phyloP scores from a whole-genome alignment of 176 grass and related monocot genomes.

The Hsuehochloa calcarea region DNA sequence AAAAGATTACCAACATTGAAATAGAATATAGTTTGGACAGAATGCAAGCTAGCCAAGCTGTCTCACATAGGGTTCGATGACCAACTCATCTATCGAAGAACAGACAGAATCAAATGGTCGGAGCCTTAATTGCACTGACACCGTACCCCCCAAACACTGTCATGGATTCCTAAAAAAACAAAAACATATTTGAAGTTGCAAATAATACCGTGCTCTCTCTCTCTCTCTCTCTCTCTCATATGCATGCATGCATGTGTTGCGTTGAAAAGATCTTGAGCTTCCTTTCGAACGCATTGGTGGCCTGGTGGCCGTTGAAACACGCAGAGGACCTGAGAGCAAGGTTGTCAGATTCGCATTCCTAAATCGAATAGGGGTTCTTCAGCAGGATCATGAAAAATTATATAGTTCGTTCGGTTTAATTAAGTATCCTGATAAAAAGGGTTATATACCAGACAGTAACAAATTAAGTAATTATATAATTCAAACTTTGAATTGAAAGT shows the following conservation, averaged over 20 bases:
- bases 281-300: neutral
- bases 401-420: too few relatives aligned
- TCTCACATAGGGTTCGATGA: slow-evolving; percentile 62
- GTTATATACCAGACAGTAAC: too few relatives aligned
- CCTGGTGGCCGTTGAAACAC: too few relatives aligned
- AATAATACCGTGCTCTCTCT: too few relatives aligned
- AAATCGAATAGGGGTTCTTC: too few relatives aligned
- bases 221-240: neutral
- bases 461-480: too few relatives aligned
- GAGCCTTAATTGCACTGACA: slow-evolving; percentile 75
- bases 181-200: neutral
- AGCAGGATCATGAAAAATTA: too few relatives aligned
- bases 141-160: slow-evolving; percentile 35
- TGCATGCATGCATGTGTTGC: slow-evolving; percentile 19
- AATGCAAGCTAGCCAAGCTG: slow-evolving; percentile 60
- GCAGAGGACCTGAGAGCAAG: too few relatives aligned
- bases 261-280: slow-evolving; percentile 23
- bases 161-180: slow-evolving; percentile 41
- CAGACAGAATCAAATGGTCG: slow-evolving; percentile 72
- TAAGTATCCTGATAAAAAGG: too few relatives aligned
- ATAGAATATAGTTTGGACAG: slow-evolving; percentile 61
- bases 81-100: slow-evolving; percentile 38
- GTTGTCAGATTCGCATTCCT: too few relatives aligned
- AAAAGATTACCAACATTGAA: slow-evolving; percentile 6
- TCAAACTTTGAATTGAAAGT: too few relatives aligned